Evolutionary conservation across 2,329 filamentous ascomycete species (phyloP).

Genomic region (Parastagonospora nodorum): DNA sequence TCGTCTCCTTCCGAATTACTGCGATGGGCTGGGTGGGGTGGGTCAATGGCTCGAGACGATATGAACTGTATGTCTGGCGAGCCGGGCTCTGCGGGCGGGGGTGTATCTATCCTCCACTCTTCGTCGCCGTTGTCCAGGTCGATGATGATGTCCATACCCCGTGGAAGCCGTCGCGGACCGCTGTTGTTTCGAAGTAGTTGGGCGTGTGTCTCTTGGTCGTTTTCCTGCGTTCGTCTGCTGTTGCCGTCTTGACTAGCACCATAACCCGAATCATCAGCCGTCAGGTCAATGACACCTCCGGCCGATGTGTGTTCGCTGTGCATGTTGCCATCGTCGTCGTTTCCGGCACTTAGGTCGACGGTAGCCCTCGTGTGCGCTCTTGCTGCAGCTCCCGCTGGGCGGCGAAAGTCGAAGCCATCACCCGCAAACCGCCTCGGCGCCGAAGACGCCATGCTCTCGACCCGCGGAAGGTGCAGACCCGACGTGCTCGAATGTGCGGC

Average conservation of each 20-base stretch:
- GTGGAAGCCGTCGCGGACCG: conserved; percentile 46
- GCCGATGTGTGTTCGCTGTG: conserved; percentile 17
- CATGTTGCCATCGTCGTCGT: conserved; percentile 9
- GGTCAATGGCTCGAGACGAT: conserved; percentile 35
- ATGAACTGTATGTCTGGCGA: conserved; percentile 58
- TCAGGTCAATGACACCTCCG: conserved; percentile 38
- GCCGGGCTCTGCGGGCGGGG: conserved; percentile 18
- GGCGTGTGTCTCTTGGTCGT: conserved; percentile 1
- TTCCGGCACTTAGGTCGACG: conserved; percentile 46
- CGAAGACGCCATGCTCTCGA: conserved; percentile 34
- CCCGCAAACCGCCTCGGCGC: conserved; percentile 49
- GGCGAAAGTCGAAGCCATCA: conserved; percentile 61
- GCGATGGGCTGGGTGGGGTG: conserved; percentile 11
- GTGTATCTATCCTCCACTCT: conserved; percentile 30
- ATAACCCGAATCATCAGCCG: conserved; percentile 33
- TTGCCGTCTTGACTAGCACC: conserved; percentile 14
- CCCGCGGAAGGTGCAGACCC: conserved; percentile 26
- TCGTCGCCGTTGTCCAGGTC: conserved; percentile 45
- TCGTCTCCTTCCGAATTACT: conserved; percentile 33
- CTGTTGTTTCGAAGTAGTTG: conserved; percentile 13
- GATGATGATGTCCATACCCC: conserved; percentile 50
- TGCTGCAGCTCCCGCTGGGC: conserved; percentile 51
- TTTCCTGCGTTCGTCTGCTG: neutral
- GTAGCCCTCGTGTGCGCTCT: conserved; percentile 25
- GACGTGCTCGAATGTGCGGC: conserved; percentile 13